A percentile compares a stretch with the other conserved stretches of the same genome.
phyloP scores from a whole-genome alignment of 2,329 filamentous ascomycete genomes.

The Podosphaera xanthii region DNA sequence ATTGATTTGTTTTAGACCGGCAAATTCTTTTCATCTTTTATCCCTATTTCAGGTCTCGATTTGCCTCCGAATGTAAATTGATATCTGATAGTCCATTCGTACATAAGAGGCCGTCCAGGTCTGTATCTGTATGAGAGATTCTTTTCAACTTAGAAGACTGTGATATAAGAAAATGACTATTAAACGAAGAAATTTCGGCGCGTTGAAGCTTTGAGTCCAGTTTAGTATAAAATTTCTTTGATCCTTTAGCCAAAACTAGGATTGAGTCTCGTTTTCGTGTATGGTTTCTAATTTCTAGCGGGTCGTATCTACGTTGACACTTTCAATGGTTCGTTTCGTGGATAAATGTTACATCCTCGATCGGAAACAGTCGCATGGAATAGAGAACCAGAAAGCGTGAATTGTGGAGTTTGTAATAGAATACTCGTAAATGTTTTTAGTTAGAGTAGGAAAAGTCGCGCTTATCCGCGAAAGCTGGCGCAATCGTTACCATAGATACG shows the following conservation, averaged over 20 bases:
- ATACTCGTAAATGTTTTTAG: too few relatives aligned
- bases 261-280: neutral
- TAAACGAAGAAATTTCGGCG: neutral
- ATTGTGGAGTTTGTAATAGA: too few relatives aligned
- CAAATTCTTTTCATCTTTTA: neutral
- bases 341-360: too few relatives aligned
- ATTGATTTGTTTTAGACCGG: neutral
- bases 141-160: neutral
- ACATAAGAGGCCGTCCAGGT: neutral
- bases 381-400: too few relatives aligned
- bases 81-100: neutral
- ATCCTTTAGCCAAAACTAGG: neutral
- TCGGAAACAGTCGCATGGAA: too few relatives aligned
- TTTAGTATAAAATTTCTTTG: neutral
- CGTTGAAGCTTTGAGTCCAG: too few relatives aligned
- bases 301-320: neutral
- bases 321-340: neutral
- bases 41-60: neutral
- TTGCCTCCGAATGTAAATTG: neutral
- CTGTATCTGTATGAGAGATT: neutral
- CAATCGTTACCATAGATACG: too few relatives aligned
- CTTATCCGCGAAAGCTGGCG: too few relatives aligned
- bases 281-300: neutral
- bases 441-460: too few relatives aligned
- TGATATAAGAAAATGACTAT: neutral